Base-by-base conservation (phyloP, 441 rosid genomes). In the Pelargonium australe region DNA sequence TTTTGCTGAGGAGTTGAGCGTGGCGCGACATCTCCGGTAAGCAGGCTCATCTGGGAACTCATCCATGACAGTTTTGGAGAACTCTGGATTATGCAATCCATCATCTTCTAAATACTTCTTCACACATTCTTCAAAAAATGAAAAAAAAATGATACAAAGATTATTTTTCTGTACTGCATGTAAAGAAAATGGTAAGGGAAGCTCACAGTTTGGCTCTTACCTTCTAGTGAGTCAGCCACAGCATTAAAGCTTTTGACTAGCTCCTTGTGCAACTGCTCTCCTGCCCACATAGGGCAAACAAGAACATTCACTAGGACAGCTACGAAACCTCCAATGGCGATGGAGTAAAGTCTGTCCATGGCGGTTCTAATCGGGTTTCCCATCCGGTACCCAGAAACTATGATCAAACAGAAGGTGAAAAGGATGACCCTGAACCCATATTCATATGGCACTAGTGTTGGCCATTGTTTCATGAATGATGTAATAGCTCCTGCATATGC, bases 1-100 rank as follows among this genome's bases (percentile, higher is more conserved):
- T 67, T 80, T 88, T 5, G 83, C 76, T 0, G 90, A 84, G 65
- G 87, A 82, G 80, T 88, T 83, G 58, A 88, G 65, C 0, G 83
- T 79, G 31, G 57, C 61, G 77, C 70, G 82, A 47, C 90, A 85
- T 73, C 72, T 84, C 60, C 61, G 79, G 47, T 85, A 86, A 45
- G 87, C 87, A 23, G 90, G 90, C 70, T 88, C 89, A 34, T 88
- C 86, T 34, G 81, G 85, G 61, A 88, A 86, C 69, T 85, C 89
- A 79, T 86, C 87, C 85, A 81, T 80, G 34, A 86, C 80, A 1
- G 80, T 77, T 76, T 68, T 86, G 66, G 85, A 73, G 77, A 86
- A 83, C 69, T 88, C 89, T 25, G 81, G 87, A 75, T 82, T 76
- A 25, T 78, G 77, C 31, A 76, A 64, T 12, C 83, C 84, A 0